A percentile compares a stretch with the other conserved stretches of the same genome.
Conservation (phyloP, 345 rosid species). For the Cardamine occulta region DNA sequence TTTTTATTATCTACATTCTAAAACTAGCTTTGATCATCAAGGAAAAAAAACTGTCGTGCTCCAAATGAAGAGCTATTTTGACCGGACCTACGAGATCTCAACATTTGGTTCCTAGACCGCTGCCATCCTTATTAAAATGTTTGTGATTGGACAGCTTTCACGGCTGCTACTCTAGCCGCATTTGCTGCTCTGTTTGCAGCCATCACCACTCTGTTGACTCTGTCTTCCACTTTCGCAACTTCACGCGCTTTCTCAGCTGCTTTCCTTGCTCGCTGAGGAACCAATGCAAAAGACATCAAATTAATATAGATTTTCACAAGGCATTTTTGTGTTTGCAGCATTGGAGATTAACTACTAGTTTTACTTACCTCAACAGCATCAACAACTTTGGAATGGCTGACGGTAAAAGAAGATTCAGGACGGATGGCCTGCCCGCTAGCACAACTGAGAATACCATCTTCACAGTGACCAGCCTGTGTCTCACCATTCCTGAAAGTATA, state of each 20-base stretch:
- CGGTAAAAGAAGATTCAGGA: constrained; percentile 69
- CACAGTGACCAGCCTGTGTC: constrained; percentile 71
- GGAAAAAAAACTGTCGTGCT: not conserved
- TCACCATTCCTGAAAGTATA: constrained; percentile 72
- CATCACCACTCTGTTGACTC: constrained; percentile 59
- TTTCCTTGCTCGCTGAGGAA: constrained; percentile 61
- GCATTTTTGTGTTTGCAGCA: not conserved
- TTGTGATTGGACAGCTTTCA: constrained; percentile 64
- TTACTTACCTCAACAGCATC: constrained; percentile 72
- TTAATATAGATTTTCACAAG: not conserved
- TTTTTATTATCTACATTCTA: constrained; percentile 4
- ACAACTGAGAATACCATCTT: constrained; percentile 45
- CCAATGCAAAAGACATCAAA: constrained; percentile 8
- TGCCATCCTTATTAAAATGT: constrained; percentile 36
- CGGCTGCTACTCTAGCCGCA: constrained; percentile 79
- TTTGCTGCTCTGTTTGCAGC: constrained; percentile 76
- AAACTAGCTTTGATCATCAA: not conserved
- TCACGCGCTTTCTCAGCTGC: constrained; percentile 59
- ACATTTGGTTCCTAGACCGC: not conserved
- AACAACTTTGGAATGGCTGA: constrained; percentile 77
- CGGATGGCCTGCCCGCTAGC: constrained; percentile 32
- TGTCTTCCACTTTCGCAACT: constrained; percentile 56
- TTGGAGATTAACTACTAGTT: not conserved
- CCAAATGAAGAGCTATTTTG: not conserved
- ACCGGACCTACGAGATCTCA: not conserved